Conservation (phyloP, 1,284 basidiomycete genomes). For the Malassezia dermatis region DNA sequence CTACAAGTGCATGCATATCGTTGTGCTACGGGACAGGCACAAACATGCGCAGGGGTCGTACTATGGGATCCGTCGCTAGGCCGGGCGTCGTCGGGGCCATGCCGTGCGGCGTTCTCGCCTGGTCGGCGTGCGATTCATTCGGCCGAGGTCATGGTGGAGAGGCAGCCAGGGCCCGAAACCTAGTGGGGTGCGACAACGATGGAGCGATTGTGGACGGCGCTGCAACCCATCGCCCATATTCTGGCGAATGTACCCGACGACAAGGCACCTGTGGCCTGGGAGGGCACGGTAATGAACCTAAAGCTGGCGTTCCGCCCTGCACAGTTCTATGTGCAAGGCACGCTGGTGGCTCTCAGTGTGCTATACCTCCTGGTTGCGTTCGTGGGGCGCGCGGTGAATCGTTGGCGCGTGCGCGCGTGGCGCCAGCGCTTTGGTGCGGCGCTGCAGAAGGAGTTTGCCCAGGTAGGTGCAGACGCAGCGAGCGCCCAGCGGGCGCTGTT, state of each 20-base stretch:
- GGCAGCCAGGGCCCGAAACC: background rate
- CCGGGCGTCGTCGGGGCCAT: background rate
- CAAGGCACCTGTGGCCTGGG: background rate
- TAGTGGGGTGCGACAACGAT: background rate
- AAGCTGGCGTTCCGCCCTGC: constrained; percentile 7
- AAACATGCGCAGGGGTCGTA: background rate
- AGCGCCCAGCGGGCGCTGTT: constrained; percentile 18
- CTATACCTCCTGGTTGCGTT: constrained; percentile 1
- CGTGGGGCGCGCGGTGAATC: constrained; percentile 6
- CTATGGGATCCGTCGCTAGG: background rate
- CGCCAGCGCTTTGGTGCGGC: background rate
- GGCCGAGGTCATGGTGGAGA: background rate
- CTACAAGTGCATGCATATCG: background rate
- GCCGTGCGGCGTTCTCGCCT: background rate
- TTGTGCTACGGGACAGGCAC: background rate
- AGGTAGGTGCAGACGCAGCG: constrained; percentile 22
- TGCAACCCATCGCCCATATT: background rate
- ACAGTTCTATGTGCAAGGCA: constrained; percentile 8
- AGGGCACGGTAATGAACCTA: background rate
- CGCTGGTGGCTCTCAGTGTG: background rate
- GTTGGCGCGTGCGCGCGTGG: background rate
- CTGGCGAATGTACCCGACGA: background rate
- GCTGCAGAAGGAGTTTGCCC: constrained; percentile 15
- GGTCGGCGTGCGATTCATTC: background rate
- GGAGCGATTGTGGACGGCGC: background rate